Evolutionary conservation across 1,284 basidiomycete species (phyloP), one percentile per base, ranked within the genome.

Genomic region (Tylopilus orsonianus): DNA sequence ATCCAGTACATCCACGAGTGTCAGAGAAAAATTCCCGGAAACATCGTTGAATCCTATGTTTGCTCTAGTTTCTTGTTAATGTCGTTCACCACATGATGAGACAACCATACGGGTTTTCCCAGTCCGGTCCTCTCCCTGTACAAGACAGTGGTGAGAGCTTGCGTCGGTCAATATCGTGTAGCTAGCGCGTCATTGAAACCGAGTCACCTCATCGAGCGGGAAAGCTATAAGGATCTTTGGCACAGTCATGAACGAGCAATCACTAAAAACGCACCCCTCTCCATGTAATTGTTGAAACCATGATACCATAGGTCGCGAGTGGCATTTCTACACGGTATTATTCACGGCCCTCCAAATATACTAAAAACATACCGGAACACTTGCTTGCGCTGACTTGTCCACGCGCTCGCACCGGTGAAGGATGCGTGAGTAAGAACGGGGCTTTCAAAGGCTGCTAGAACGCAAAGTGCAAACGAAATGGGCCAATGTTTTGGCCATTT

Each of bases 111-210:
- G 85, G 83, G 60, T 85, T 80, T 39, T 75, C 74, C 83, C 84
- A 87, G 61, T 92, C 87, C 13, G 90, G 88, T 16, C 91, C 90
- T 67, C 81, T 78, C 4, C 88, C 89, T 23, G 75, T 78, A 65
- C 94, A 97, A 12, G 90, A 85, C n/a, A 97, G 68, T 1, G 94
- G 93, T 14, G 85, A 82, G 23, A 97, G 76, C 86, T 97, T 54
- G 16, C 22, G 3, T 50, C 29, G 38, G 41, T 59, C 37, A 59
- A 51, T 32, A 39, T 34, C 26, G 13, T 24, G 23, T 43, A 18
- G 45, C 38, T 30, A 41, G 33, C 20, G 33, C 32, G 30, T 32
- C 16, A 37, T 37, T 36, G 59, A 46, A 43, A 55, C 35, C 36
- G 49, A 50, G 58, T 51, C 60, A 89, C 86, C 77, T 90, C 87